These are phyloP conservation scores for Fulvia fulva DNA, from an alignment of 2,329 filamentous ascomycete species.

Conservation along the genomic window DNA sequence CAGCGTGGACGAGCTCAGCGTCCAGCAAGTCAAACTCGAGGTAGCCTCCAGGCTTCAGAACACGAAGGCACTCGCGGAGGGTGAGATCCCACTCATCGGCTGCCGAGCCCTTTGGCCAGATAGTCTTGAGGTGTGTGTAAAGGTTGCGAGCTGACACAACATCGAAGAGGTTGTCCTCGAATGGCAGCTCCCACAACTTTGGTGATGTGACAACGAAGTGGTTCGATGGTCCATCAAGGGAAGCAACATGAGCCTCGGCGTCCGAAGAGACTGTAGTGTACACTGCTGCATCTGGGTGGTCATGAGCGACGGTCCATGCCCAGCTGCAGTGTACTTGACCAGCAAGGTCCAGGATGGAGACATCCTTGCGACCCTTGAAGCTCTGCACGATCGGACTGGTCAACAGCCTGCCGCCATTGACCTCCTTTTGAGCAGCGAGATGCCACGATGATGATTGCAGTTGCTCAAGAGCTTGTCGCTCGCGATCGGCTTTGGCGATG, in stretches of 20 bases:
- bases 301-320: constrained; percentile 88
- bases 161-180: constrained; percentile 81
- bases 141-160: constrained; percentile 85
- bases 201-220: constrained; percentile 79
- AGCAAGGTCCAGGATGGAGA: constrained; percentile 78
- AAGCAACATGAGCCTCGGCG: constrained; percentile 44
- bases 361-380: constrained; percentile 39
- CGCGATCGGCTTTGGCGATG: constrained; percentile 57
- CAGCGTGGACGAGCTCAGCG: constrained; percentile 82
- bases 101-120: constrained; percentile 48
- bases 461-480: constrained; percentile 74
- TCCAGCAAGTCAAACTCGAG: constrained; percentile 89
- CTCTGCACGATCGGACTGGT: constrained; percentile 49
- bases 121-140: constrained; percentile 72
- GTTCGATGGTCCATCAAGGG: constrained; percentile 79
- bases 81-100: constrained; percentile 83
- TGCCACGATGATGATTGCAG: constrained; percentile 58
- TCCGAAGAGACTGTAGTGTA: constrained; percentile 64
- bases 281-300: constrained; percentile 79
- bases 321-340: constrained; percentile 84
- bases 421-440: constrained; percentile 56
- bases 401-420: constrained; percentile 59
- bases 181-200: constrained; percentile 75
- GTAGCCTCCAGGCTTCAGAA: constrained; percentile 88
- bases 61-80: constrained; percentile 79